Percentiles rank a stretch among this genome's conserved stretches.
Evolutionary conservation across 495 filamentous ascomycete genomes (phyloP).

Genomic region (Lasiosphaeria miniovina): DNA sequence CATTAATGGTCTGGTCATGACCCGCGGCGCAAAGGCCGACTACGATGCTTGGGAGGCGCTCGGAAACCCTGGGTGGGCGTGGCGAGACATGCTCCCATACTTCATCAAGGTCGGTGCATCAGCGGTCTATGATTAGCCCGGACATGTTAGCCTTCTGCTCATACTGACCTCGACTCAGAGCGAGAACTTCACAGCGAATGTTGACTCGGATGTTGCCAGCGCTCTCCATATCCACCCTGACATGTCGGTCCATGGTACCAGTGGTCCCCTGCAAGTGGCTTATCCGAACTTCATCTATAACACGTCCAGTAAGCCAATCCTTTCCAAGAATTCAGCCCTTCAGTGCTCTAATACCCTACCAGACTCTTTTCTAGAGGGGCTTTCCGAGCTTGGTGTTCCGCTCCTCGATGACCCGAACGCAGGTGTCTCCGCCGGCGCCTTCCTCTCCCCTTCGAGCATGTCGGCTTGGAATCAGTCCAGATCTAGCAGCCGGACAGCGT

Average conservation of each 20-base stretch:
- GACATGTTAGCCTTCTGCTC: too few relatives aligned
- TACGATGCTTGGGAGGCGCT: constrained; percentile 58
- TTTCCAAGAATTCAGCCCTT: not conserved
- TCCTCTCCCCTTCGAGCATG: constrained; percentile 46
- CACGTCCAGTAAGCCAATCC: constrained; percentile 37
- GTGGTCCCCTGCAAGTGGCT: constrained; percentile 48
- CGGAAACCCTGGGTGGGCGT: constrained; percentile 65
- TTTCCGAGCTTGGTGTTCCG: constrained; percentile 50
- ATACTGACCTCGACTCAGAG: constrained; percentile 12
- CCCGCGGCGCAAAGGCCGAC: constrained; percentile 43
- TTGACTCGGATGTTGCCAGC: constrained; percentile 20
- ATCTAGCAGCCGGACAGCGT: constrained; percentile 49
- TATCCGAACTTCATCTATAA: constrained; percentile 53
- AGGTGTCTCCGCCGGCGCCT: constrained; percentile 46
- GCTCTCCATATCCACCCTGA: constrained; percentile 37
- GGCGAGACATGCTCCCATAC: constrained; percentile 57
- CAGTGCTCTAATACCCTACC: constrained; percentile 6
- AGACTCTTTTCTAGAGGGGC: constrained; percentile 51
- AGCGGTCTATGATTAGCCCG: not conserved
- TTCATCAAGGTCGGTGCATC: constrained; percentile 44
- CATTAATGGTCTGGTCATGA: constrained; percentile 47
- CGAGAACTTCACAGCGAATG: constrained; percentile 23
- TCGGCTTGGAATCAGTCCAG: constrained; percentile 46
- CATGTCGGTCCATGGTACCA: constrained; percentile 30
- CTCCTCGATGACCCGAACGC: constrained; percentile 44